These are phyloP conservation scores for Coemansia sp. DNA, from an alignment of 192 early-diverging fungal genomes.

Conservation along the genomic window DNA sequence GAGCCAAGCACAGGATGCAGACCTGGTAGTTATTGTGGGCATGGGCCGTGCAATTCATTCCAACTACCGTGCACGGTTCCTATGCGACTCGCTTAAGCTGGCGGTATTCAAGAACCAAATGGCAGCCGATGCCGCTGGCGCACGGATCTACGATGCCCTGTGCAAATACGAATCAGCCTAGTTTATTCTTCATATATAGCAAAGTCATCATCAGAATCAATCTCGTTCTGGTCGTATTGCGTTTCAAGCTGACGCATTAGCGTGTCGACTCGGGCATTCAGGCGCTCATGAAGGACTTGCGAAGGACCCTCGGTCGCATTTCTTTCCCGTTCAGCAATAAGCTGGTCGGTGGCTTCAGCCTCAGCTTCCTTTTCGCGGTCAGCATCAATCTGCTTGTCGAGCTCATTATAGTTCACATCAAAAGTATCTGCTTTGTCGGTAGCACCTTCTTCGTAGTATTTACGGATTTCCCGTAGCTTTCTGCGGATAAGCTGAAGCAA, in stretches of 20 bases:
- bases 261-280: constrained; percentile 32
- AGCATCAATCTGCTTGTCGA: constrained; percentile 16
- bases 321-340: constrained; percentile 21
- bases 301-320: constrained; percentile 11
- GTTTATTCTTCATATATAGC: constrained; percentile 27
- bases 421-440: not conserved
- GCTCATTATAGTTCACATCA: constrained; percentile 21
- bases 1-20: constrained; percentile 50
- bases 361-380: constrained; percentile 23
- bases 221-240: not conserved
- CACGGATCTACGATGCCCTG: constrained; percentile 69
- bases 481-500: constrained; percentile 16
- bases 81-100: constrained; percentile 71
- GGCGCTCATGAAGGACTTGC: constrained; percentile 17
- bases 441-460: constrained; percentile 2
- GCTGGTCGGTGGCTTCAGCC: constrained; percentile 2
- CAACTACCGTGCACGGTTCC: constrained; percentile 67
- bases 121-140: constrained; percentile 64
- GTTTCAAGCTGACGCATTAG: constrained; percentile 30
- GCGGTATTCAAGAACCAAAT: constrained; percentile 79
- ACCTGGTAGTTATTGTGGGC: constrained; percentile 76
- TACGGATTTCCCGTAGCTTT: constrained; percentile 19
- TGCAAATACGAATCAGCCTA: constrained; percentile 20
- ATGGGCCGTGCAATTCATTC: constrained; percentile 83
- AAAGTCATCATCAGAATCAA: constrained; percentile 15